These are phyloP conservation scores for Cordyceps fumosorosea DNA, from an alignment of 2,329 filamentous ascomycete genomes.

Conservation along the genomic window DNA sequence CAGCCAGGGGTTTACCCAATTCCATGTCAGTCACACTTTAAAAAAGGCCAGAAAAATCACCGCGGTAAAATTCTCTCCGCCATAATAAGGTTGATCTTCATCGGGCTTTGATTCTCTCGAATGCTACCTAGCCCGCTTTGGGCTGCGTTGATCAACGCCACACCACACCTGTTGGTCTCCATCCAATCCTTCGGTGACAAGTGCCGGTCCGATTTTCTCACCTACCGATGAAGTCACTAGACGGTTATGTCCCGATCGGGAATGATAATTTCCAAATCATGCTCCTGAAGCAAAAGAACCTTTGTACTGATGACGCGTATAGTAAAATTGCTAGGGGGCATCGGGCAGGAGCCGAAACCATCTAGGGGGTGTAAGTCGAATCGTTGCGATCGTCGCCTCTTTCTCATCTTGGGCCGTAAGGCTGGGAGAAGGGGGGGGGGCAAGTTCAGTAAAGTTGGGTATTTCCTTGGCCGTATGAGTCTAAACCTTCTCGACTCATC, in stretches of 20 bases:
- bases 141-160: not conserved
- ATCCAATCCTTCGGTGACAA: not conserved
- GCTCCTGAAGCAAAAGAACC: not conserved
- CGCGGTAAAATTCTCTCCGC: not conserved
- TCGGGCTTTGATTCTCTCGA: not conserved
- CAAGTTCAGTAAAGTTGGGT: constrained; percentile 1
- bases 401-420: not conserved
- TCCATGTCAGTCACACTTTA: no score
- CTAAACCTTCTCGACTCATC: not conserved
- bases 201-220: not conserved
- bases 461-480: not conserved
- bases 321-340: not conserved
- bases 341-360: not conserved
- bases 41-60: no score
- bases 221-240: not conserved
- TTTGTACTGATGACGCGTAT: constrained; percentile 3
- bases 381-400: not conserved
- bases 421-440: not conserved
- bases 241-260: not conserved
- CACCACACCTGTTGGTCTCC: not conserved
- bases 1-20: not conserved
- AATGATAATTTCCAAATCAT: not conserved
- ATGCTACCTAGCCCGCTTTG: not conserved
- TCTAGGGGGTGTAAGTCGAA: not conserved
- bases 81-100: constrained; percentile 1